These are phyloP conservation scores for Hemisphaericaspora nanyangensis DNA, from an alignment of 805 yeast genomes.

Conservation along the genomic window DNA sequence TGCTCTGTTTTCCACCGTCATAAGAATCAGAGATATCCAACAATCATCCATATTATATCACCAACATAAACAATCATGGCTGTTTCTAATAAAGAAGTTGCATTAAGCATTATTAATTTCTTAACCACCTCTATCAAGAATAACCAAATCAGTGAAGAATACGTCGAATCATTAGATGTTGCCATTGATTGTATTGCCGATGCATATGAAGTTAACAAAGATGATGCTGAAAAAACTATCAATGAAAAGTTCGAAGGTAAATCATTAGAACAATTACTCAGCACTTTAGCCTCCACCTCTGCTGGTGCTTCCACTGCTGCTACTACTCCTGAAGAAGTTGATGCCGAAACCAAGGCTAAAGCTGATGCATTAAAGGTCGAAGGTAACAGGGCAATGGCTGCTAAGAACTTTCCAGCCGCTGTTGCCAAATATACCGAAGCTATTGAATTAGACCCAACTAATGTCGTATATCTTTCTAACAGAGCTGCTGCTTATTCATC, in stretches of 20 bases:
- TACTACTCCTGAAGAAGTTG: slow-evolving; percentile 27
- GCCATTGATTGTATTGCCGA: slow-evolving; percentile 92
- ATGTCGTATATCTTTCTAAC: slow-evolving; percentile 85
- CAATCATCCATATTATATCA: no score
- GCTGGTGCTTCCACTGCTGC: slow-evolving; percentile 21
- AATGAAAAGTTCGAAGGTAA: slow-evolving; percentile 45
- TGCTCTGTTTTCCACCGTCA: no score
- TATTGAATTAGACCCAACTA: slow-evolving; percentile 60
- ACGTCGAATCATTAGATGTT: slow-evolving; percentile 83
- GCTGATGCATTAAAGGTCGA: slow-evolving; percentile 85
- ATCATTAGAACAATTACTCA: slow-evolving; percentile 44
- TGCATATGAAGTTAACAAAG: slow-evolving; percentile 67
- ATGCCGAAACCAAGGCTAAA: slow-evolving; percentile 53
- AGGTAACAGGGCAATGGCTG: slow-evolving; percentile 89
- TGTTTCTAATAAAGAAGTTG: slow-evolving; percentile 57
- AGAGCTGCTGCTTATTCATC: slow-evolving; percentile 97
- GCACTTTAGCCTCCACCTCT: slow-evolving; percentile 23
- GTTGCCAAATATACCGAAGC: slow-evolving; percentile 79
- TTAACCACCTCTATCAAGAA: slow-evolving; percentile 54
- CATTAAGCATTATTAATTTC: slow-evolving; percentile 71
- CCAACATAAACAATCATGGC: no score
- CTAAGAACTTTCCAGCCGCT: slow-evolving; percentile 66
- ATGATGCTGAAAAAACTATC: slow-evolving; percentile 33
- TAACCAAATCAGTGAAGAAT: slow-evolving; percentile 71
- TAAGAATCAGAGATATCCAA: no score